Evolutionary conservation across 169 alveolate species (phyloP), one percentile per base, ranked within the genome.

Genomic region (Haemoproteus tartakovskyi): DNA sequence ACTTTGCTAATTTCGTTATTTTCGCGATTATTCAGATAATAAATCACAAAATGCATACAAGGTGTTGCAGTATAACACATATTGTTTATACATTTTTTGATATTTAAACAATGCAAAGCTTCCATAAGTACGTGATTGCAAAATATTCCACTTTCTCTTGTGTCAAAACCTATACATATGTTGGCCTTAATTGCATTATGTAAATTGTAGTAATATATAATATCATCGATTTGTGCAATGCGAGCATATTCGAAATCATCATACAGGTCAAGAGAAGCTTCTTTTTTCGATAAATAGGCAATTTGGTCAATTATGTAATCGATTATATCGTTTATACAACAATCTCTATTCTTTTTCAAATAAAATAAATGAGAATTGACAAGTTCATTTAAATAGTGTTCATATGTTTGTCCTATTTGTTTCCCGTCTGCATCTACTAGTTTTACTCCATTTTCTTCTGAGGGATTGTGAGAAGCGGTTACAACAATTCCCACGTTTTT

Each of bases 391-490:
- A 84, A 80, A 40, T 56, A 56, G n/a, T 59, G 3, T 45, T 88
- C 92, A 87, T 89, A 88, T 40, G 5, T 14, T 47, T 78, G 46
- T 11, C 74, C 79, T 22, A 88, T 56, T 60, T 78, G 62, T 22
- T 48, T 41, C 1, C 92, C 92, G 38, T 86, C 51, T n/a, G 45
- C 27, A 18, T 79, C 87, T 22, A 88, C 40, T 18, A 88, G 60
- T 54, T 88, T 88, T 16, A 88, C 62, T 6, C 92, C 92, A 78
- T 88, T 88, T 19, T 88, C 92, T 11, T 54, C 22, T 33, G 48
- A 60, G 2, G 87, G 82, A 27, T 88, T 88, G 38, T 88, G 92
- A 19, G 90, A 80, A 27, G 92, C 92, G 12, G 92, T 88, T 2
- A 88, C 74, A 1, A 88, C 79, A 21, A 50, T 50, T 8, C 92